A percentile compares a stretch with the other conserved stretches of the same genome.
Conservation (phyloP, 2,329 filamentous ascomycete species). For the Colletotrichum euphorbiae region DNA sequence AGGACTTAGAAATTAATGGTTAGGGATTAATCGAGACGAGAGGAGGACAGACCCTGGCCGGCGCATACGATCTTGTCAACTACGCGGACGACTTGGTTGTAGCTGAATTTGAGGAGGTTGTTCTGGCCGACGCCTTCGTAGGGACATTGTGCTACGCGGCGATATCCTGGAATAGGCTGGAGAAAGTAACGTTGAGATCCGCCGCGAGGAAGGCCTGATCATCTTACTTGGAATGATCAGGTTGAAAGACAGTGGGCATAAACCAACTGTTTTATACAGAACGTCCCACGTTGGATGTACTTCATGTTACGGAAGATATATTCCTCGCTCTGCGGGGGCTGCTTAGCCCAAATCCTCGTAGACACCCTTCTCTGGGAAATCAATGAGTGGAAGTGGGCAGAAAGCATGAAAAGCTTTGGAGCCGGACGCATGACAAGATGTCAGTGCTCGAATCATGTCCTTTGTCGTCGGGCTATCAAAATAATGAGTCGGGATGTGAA, state of each 20-base stretch:
- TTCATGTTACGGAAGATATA: slow-evolving; percentile 6
- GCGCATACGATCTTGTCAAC: slow-evolving; percentile 60
- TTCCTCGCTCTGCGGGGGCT: background rate
- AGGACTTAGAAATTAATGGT: background rate
- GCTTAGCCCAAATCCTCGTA: background rate
- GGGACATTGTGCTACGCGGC: slow-evolving; percentile 43
- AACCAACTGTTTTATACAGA: background rate
- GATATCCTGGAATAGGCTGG: too few relatives aligned
- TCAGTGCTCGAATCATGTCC: too few relatives aligned
- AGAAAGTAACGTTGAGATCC: too few relatives aligned
- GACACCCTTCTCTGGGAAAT: too few relatives aligned
- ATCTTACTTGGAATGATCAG: background rate
- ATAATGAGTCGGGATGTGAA: too few relatives aligned
- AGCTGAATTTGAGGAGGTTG: slow-evolving; percentile 48
- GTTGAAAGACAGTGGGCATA: background rate
- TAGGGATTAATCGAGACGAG: fast-evolving
- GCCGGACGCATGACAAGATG: too few relatives aligned
- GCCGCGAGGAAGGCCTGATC: background rate
- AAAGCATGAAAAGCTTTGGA: too few relatives aligned
- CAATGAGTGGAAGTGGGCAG: too few relatives aligned
- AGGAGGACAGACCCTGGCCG: slow-evolving; percentile 55
- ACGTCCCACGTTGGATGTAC: background rate
- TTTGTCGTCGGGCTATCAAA: too few relatives aligned
- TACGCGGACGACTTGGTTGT: slow-evolving; percentile 61
- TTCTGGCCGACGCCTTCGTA: slow-evolving; percentile 50